phyloP scores from a whole-genome alignment of 164 flowering plant genomes.

The Cinnamomum micranthum region DNA sequence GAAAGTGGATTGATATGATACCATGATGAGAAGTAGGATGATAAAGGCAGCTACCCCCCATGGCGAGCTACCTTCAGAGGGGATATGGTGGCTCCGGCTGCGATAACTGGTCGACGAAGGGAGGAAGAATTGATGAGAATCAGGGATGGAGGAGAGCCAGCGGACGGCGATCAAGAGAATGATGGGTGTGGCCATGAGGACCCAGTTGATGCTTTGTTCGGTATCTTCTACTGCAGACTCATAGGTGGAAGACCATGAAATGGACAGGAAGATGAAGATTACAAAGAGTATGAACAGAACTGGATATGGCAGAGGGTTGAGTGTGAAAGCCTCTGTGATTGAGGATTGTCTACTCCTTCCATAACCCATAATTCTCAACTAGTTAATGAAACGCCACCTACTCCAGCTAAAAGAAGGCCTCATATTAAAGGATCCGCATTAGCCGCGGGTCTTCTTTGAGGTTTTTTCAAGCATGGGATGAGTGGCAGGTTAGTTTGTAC shows the following conservation, averaged over 20 bases:
- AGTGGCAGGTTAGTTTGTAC: no score
- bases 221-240: slow-evolving; percentile 43
- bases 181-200: slow-evolving; percentile 50
- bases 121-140: slow-evolving; percentile 30
- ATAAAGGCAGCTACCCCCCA: slow-evolving; percentile 68
- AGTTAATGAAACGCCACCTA: no score
- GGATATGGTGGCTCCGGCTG: slow-evolving; percentile 18
- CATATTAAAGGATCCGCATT: no score
- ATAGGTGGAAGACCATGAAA: slow-evolving; percentile 49
- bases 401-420: no score
- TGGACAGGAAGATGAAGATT: slow-evolving; percentile 43
- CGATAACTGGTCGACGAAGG: slow-evolving; percentile 33
- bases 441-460: no score
- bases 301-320: slow-evolving; percentile 73
- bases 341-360: slow-evolving; percentile 34
- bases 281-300: slow-evolving; percentile 62
- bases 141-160: slow-evolving; percentile 53
- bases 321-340: slow-evolving; percentile 44
- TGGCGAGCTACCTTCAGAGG: slow-evolving; percentile 58
- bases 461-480: no score
- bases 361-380: slow-evolving; percentile 18
- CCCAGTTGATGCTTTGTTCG: slow-evolving; percentile 46
- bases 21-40: slow-evolving; percentile 48
- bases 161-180: slow-evolving; percentile 40
- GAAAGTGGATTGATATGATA: slow-evolving; percentile 59